Evolutionary conservation across 164 flowering plant genomes (phyloP).

Genomic region (Macadamia integrifolia): DNA sequence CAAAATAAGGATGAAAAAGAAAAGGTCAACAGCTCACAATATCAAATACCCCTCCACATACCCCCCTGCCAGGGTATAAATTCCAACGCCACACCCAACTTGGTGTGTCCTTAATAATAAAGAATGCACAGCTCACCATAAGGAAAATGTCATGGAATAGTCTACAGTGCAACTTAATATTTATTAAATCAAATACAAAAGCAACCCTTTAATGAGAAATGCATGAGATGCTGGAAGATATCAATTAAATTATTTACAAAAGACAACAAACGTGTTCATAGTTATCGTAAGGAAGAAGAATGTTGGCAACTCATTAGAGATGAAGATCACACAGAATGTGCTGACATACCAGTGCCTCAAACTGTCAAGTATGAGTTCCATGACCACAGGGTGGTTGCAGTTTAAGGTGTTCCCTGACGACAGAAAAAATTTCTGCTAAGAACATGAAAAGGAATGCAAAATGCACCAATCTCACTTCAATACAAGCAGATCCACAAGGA

Average conservation of each 20-base stretch:
- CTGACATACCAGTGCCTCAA: constrained; percentile 83
- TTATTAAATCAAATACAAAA: not conserved
- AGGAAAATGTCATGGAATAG: not conserved
- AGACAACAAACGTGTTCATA: not conserved
- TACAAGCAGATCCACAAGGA: not conserved
- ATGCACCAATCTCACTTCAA: not conserved
- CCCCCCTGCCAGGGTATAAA: no score
- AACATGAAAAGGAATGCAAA: not conserved
- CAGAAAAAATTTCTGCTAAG: constrained; percentile 10
- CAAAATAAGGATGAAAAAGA: no score
- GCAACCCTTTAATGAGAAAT: no score
- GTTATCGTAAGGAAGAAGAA: not conserved
- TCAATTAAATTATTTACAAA: not conserved
- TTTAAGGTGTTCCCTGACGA: constrained; percentile 86
- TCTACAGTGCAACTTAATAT: not conserved
- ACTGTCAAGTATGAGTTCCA: constrained; percentile 94
- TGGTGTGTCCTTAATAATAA: no score
- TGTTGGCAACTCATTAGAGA: not conserved
- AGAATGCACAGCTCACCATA: no score
- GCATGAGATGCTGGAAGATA: no score
- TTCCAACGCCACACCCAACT: no score
- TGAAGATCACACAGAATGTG: not conserved
- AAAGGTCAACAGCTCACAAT: no score
- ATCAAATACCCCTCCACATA: no score
- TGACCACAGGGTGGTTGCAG: constrained; percentile 96